Percentiles rank a stretch among this genome's conserved stretches.
These are phyloP conservation scores for Oxytropis ochrocephala DNA, from an alignment of 306 rosid genomes.

Conservation along the genomic window DNA sequence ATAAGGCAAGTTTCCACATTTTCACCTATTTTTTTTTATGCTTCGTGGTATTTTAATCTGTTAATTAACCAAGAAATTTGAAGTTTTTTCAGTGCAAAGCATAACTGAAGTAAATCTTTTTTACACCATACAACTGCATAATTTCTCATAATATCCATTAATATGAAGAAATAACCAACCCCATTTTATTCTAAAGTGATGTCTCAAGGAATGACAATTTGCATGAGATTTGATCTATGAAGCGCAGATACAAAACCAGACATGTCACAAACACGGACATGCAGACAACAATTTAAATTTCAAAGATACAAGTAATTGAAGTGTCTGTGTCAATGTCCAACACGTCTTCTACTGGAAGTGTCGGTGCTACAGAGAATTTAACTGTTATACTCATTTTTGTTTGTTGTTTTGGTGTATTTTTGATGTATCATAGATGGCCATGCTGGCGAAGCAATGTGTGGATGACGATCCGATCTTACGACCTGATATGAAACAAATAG, in stretches of 20 bases:
- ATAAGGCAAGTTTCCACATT: constrained; percentile 53
- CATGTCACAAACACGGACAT: background rate
- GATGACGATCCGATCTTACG: constrained; percentile 86
- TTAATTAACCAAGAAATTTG: background rate
- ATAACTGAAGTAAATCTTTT: background rate
- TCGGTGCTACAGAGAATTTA: background rate
- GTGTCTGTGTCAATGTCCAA: no score
- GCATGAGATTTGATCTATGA: background rate
- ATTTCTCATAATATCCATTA: background rate
- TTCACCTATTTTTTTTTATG: background rate
- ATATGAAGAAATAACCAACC: background rate
- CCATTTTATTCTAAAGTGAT: background rate
- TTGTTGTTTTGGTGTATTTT: background rate
- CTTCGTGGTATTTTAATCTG: background rate
- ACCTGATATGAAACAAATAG: constrained; percentile 88
- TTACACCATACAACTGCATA: background rate
- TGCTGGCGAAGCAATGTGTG: constrained; percentile 89
- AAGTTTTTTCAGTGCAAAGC: background rate
- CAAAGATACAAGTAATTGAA: no score
- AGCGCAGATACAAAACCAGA: background rate
- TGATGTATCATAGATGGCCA: constrained; percentile 48
- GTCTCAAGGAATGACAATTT: background rate
- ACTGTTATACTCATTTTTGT: background rate
- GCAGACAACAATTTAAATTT: no score
- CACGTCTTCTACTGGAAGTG: background rate